Percentiles rank a stretch among this genome's conserved stretches.
Evolutionary conservation across 805 yeast genomes (phyloP).

Genomic region (Priceomyces haplophilus): DNA sequence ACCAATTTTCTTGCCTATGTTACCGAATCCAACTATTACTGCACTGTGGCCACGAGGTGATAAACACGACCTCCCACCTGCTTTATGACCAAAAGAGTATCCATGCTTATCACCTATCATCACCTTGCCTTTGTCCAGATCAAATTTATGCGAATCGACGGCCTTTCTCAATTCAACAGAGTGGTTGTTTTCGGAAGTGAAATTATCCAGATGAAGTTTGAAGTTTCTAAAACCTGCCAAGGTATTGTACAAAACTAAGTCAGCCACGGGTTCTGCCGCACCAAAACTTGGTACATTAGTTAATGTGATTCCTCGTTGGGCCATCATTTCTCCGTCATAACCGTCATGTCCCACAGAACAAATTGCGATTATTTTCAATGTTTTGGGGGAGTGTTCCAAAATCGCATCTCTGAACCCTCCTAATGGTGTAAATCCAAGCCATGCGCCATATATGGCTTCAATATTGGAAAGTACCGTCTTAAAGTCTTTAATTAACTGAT

Average conservation of each 20-base stretch:
- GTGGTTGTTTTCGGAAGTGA: constrained; percentile 36
- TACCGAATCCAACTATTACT: constrained; percentile 71
- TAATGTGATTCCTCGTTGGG: constrained; percentile 44
- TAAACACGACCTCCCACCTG: constrained; percentile 44
- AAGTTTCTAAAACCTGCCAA: constrained; percentile 60
- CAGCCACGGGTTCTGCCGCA: constrained; percentile 71
- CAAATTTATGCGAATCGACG: constrained; percentile 32
- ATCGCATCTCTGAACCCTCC: constrained; percentile 51
- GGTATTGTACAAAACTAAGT: constrained; percentile 58
- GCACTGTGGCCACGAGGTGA: constrained; percentile 58
- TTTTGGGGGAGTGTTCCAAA: constrained; percentile 41
- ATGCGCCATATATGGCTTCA: constrained; percentile 57
- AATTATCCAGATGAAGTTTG: constrained; percentile 41
- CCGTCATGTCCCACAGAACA: constrained; percentile 60
- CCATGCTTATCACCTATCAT: constrained; percentile 10
- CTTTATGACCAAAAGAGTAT: constrained; percentile 42
- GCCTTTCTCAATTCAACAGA: constrained; percentile 46
- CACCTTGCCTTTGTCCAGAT: constrained; percentile 26
- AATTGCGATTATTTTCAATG: constrained; percentile 46
- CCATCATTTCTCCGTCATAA: constrained; percentile 43
- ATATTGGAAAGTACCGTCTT: constrained; percentile 39
- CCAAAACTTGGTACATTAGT: constrained; percentile 57
- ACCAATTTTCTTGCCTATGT: constrained; percentile 67
- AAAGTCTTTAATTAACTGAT: constrained; percentile 41
- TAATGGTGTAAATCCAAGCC: constrained; percentile 50